phyloP scores from a whole-genome alignment of 1,284 basidiomycete species.

The Ustanciosporium gigantosporum region DNA sequence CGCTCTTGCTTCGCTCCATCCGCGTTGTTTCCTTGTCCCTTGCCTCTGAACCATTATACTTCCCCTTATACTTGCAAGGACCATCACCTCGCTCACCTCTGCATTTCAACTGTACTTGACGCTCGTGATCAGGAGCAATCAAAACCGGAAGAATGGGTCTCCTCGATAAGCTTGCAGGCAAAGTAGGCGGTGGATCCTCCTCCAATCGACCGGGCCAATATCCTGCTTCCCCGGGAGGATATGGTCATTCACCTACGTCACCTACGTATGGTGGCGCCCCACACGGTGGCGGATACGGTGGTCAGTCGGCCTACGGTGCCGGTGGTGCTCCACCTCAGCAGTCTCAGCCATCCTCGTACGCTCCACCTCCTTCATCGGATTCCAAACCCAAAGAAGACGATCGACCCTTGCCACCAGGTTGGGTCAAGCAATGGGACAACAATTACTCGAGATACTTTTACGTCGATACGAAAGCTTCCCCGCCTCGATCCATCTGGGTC shows the following conservation, averaged over 20 bases:
- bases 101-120: too few species aligned
- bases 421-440: slow-evolving; percentile 56
- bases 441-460: slow-evolving; percentile 58
- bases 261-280: slow-evolving; percentile 21
- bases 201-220: slow-evolving; percentile 29
- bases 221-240: slow-evolving; percentile 8
- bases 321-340: slow-evolving; percentile 2
- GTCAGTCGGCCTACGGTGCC: slow-evolving; percentile 1
- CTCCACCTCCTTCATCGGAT: slow-evolving; percentile 1
- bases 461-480: slow-evolving; percentile 54
- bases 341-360: slow-evolving; percentile 1
- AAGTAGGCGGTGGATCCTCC: slow-evolving; percentile 17
- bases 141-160: too few species aligned
- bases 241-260: too few species aligned
- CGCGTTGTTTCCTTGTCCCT: too few species aligned
- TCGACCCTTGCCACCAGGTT: slow-evolving; percentile 48
- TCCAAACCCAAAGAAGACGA: slow-evolving; percentile 35
- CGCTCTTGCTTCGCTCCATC: too few species aligned
- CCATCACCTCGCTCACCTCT: too few species aligned
- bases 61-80: too few species aligned
- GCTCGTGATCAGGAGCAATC: too few species aligned
- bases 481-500: slow-evolving; percentile 55
- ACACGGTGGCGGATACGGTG: slow-evolving; percentile 14
- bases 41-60: too few species aligned
- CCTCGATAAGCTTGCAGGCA: slow-evolving; percentile 49